Conservation (phyloP, 352 stramenopile species). For the Globisporangium takayamanum region DNA sequence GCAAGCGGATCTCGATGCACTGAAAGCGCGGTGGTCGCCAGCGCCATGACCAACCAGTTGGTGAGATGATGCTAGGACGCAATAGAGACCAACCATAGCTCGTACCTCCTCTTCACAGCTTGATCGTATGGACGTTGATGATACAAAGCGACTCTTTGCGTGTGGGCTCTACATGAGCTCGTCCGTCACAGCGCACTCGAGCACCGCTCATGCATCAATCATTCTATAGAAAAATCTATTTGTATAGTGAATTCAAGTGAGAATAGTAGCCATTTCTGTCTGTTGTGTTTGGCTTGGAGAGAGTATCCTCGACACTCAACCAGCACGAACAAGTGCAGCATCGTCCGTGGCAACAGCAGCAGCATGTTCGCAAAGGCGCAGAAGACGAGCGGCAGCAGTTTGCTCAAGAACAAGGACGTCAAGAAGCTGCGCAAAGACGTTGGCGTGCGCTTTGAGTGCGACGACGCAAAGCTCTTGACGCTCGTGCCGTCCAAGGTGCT, state of each 20-base stretch:
- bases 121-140: too few species aligned
- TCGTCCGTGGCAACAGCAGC: background rate
- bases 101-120: too few species aligned
- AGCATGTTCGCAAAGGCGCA: slow-evolving; percentile 77
- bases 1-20: slow-evolving; percentile 44
- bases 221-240: background rate
- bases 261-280: background rate
- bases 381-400: slow-evolving; percentile 69
- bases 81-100: background rate
- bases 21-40: slow-evolving; percentile 28
- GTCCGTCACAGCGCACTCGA: too few species aligned
- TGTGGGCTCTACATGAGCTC: too few species aligned
- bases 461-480: slow-evolving; percentile 27
- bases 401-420: slow-evolving; percentile 82
- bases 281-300: too few species aligned
- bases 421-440: slow-evolving; percentile 81
- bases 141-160: too few species aligned
- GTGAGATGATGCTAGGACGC: background rate
- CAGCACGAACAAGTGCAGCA: background rate
- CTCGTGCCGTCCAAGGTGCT: slow-evolving; percentile 42
- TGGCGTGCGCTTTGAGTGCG: slow-evolving; percentile 24
- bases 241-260: background rate
- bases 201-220: too few species aligned
- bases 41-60: background rate
- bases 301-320: background rate